These are phyloP conservation scores for Dendrothele bispora DNA, from an alignment of 768 basidiomycete genomes.

Conservation along the genomic window DNA sequence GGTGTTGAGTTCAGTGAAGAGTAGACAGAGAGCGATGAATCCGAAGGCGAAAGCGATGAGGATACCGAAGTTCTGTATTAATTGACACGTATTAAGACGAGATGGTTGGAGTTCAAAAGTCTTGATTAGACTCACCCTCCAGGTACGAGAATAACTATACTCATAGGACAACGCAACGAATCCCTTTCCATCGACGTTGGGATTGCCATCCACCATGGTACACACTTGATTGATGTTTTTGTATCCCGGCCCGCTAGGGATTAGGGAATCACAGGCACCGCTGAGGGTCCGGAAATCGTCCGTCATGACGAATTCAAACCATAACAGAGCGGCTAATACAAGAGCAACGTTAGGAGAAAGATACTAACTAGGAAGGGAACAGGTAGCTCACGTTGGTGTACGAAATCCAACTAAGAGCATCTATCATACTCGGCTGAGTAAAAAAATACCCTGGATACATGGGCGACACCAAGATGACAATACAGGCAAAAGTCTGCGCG, in stretches of 20 bases:
- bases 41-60: slow-evolving; percentile 61
- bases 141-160: slow-evolving; percentile 37
- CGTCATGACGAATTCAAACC: slow-evolving; percentile 74
- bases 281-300: slow-evolving; percentile 81
- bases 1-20: slow-evolving; percentile 58
- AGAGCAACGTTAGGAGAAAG: slow-evolving; percentile 18
- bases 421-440: slow-evolving; percentile 64
- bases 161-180: slow-evolving; percentile 54
- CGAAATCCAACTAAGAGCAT: slow-evolving; percentile 66
- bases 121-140: slow-evolving; percentile 44
- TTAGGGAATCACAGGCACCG: slow-evolving; percentile 57
- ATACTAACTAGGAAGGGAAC: neutral
- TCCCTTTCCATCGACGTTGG: slow-evolving; percentile 66
- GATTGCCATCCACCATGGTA: slow-evolving; percentile 60
- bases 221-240: slow-evolving; percentile 76
- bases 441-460: slow-evolving; percentile 61
- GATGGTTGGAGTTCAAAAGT: no score
- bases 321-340: slow-evolving; percentile 59
- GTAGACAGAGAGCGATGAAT: slow-evolving; percentile 56
- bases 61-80: slow-evolving; percentile 75
- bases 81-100: no score
- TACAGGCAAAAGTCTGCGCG: slow-evolving; percentile 12
- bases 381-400: slow-evolving; percentile 53
- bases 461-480: slow-evolving; percentile 50
- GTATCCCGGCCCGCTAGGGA: slow-evolving; percentile 65